Conservation (phyloP, 1,284 basidiomycete genomes). For the Cutaneotrichosporon mucoides region DNA sequence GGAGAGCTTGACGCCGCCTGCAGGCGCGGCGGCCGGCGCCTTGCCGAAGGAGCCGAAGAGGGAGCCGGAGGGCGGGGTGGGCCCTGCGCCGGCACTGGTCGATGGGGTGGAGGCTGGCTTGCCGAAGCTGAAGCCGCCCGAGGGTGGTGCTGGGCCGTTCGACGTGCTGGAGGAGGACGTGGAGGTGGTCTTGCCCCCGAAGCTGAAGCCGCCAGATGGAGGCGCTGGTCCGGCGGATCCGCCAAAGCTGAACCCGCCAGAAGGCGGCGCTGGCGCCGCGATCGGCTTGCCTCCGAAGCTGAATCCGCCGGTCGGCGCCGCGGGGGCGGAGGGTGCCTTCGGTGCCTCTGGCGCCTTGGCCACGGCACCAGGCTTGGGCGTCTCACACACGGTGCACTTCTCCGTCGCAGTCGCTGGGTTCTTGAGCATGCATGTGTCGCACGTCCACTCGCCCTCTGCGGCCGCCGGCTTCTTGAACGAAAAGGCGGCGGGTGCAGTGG, state of each 20-base stretch:
- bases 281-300: no score
- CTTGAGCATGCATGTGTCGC: conserved; percentile 52
- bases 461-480: no score
- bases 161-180: neutral
- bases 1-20: conserved; percentile 10
- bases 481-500: neutral
- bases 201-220: conserved; percentile 6
- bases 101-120: conserved; percentile 2
- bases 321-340: conserved; percentile 5
- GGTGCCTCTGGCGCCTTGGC: neutral
- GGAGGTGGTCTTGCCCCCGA: conserved; percentile 9
- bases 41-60: conserved; percentile 6
- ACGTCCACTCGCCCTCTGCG: conserved; percentile 44
- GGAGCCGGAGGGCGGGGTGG: neutral
- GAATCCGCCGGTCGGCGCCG: neutral
- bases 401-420: conserved; percentile 51
- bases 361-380: conserved; percentile 37
- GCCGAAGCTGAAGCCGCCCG: conserved; percentile 14
- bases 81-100: no score
- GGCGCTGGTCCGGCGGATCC: neutral
- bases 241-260: conserved; percentile 12
- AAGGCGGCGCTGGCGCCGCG: neutral
- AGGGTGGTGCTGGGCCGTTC: neutral
- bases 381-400: conserved; percentile 58
- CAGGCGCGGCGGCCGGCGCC: neutral